Base-by-base conservation (phyloP, 2,329 filamentous ascomycete species). In the Aspergillus phoenicis region DNA sequence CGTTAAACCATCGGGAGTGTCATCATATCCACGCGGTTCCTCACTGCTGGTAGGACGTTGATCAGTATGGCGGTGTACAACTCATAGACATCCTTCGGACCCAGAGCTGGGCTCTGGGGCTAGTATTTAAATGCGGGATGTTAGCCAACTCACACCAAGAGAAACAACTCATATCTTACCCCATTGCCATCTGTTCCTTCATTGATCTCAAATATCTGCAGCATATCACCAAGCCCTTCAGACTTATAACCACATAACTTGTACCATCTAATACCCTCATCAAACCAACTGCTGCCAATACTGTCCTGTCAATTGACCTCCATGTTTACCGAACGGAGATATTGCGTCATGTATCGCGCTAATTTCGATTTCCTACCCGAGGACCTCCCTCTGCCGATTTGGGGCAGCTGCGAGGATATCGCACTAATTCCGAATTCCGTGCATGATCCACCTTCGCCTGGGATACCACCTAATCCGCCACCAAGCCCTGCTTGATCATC, bases 401-500 rank as follows among this genome's bases (percentile, higher is more conserved):
- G 52, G 13, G 22, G 28, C 41, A 52, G 28, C 52, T 45, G 38
- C 28, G 52, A 55, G 28, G 38, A 41, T 20, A 52, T 53, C 47
- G 43, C 52, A 13, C 48, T 54, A 33, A 33, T 39, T 36, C 33
- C 58, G 13, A 57, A 48, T 41, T 67, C 64, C 2, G 65, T 66
- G 11, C 62, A 68, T 54, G 66, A 68, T 56, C 71, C 72, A 26
- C 68, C 70, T 36, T 73, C 72, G 33, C 71, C 72, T 7, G 64
- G 70, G 43, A 74, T 71, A 22, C 76, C 76, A 52, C 73, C 75
- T 17, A 77, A 78, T 60, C 76, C 76, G 22, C 76, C 76, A 41
- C 76, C 76, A 47, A 78, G 76, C 59, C 76, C 76, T 47, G 76
- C 70, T 47, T 76, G 58, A 67, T 54, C 17, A 24, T 45, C 4